These are phyloP conservation scores for Peronosclerospora sorghi DNA, from an alignment of 352 stramenopile genomes.

Conservation along the genomic window DNA sequence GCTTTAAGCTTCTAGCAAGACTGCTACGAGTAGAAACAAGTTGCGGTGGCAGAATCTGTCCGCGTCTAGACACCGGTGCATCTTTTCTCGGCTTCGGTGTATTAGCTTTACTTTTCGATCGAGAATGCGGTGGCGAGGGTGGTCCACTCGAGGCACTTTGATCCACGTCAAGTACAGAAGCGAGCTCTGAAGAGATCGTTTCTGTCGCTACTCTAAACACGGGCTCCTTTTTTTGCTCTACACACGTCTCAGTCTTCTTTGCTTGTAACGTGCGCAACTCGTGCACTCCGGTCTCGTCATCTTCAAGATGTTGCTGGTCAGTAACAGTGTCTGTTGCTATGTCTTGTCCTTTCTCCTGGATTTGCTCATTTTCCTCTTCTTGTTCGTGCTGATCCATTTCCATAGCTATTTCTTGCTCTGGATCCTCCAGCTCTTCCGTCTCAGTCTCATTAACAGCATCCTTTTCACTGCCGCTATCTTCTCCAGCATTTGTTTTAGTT, in stretches of 20 bases:
- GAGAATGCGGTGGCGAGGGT: slow-evolving; percentile 14
- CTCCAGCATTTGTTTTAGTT: slow-evolving; percentile 11
- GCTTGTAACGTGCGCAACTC: slow-evolving; percentile 11
- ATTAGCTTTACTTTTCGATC: slow-evolving; percentile 16
- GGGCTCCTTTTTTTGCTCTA: slow-evolving; percentile 19
- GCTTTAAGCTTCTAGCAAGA: slow-evolving; percentile 12
- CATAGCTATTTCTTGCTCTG: slow-evolving; percentile 2
- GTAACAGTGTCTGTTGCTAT: slow-evolving; percentile 1
- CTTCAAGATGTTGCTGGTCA: slow-evolving; percentile 4
- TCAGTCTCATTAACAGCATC: neutral
- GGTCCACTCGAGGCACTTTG: slow-evolving; percentile 28
- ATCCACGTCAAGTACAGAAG: slow-evolving; percentile 37
- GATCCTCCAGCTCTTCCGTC: slow-evolving; percentile 1
- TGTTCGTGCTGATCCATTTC: slow-evolving; percentile 22
- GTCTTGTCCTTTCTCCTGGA: slow-evolving; percentile 5
- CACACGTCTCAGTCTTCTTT: slow-evolving; percentile 6
- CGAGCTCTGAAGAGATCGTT: slow-evolving; percentile 31
- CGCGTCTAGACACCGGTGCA: slow-evolving; percentile 4
- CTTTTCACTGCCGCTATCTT: slow-evolving; percentile 14
- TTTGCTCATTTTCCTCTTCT: slow-evolving; percentile 17
- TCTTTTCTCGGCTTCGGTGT: slow-evolving; percentile 9
- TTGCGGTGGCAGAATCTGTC: slow-evolving; percentile 11
- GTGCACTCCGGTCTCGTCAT: slow-evolving; percentile 7
- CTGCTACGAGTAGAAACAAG: slow-evolving; percentile 18
- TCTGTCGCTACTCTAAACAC: slow-evolving; percentile 14